Percentiles rank a stretch among this genome's conserved stretches.
Conservation (phyloP, 2,329 filamentous ascomycete species). For the Ilyonectria mors-panacis region DNA sequence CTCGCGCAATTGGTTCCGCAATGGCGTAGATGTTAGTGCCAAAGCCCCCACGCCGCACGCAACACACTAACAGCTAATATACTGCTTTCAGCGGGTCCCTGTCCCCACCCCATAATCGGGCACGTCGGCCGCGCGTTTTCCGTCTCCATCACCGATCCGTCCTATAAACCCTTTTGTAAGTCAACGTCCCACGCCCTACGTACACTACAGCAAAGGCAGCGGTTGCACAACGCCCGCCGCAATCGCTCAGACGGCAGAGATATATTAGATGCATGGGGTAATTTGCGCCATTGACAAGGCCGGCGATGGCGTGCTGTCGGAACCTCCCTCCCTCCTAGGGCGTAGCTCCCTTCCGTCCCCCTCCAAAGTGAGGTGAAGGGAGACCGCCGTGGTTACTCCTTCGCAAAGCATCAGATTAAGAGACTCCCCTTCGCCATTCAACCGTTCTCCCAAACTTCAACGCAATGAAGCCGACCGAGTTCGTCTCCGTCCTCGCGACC, state of each 20-base stretch:
- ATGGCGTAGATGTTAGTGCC: slow-evolving; percentile 45
- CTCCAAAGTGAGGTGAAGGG: neutral
- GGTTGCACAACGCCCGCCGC: neutral
- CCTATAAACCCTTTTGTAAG: slow-evolving; percentile 1
- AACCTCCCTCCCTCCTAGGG: neutral
- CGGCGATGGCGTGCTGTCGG: slow-evolving; percentile 27
- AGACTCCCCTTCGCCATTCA: neutral
- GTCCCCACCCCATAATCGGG: slow-evolving; percentile 4
- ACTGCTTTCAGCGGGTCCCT: neutral
- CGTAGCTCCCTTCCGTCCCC: neutral
- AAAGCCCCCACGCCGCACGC: rapidly evolving
- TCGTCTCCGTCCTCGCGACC: slow-evolving; percentile 11
- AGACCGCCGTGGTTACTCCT: neutral
- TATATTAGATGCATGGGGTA: slow-evolving; percentile 20
- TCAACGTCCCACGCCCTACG: neutral
- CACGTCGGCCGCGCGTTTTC: slow-evolving; percentile 23
- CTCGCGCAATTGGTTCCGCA: slow-evolving; percentile 33
- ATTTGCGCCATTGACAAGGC: slow-evolving; percentile 20
- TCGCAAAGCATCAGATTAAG: neutral
- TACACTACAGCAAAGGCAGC: neutral
- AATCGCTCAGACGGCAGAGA: neutral
- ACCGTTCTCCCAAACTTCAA: neutral
- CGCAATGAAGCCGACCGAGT: slow-evolving; percentile 19
- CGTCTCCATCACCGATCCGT: slow-evolving; percentile 8
- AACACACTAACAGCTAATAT: slow-evolving; percentile 34